Evolutionary conservation across 345 rosid genomes (phyloP).

Genomic region (Schrenkiella parvula): DNA sequence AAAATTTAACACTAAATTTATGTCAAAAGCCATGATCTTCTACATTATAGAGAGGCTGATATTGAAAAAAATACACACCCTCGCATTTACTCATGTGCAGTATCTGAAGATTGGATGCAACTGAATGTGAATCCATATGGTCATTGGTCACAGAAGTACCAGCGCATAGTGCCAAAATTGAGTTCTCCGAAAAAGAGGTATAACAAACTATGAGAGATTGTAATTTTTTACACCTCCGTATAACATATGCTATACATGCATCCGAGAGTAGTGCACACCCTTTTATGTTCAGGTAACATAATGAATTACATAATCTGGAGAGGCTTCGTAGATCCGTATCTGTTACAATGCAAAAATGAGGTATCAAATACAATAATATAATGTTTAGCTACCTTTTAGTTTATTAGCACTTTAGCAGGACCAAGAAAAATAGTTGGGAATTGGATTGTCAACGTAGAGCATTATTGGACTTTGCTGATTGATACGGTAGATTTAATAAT

Average conservation of each 20-base stretch:
- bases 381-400: neutral
- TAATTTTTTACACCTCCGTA: constrained; percentile 44
- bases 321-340: constrained; percentile 53
- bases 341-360: constrained; percentile 34
- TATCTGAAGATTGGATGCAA: constrained; percentile 53
- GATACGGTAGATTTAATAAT: neutral
- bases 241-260: constrained; percentile 52
- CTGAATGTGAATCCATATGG: constrained; percentile 31
- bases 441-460: neutral
- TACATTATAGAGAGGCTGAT: neutral
- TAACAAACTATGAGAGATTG: constrained; percentile 61
- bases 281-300: constrained; percentile 61
- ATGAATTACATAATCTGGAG: constrained; percentile 41
- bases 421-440: neutral
- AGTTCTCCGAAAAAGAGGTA: constrained; percentile 62
- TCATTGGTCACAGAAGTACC: constrained; percentile 18
- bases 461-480: neutral
- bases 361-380: constrained; percentile 4
- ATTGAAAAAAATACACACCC: constrained; percentile 37
- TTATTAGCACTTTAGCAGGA: neutral
- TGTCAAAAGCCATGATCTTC: neutral
- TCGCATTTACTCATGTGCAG: constrained; percentile 77
- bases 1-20: neutral
- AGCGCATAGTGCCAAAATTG: constrained; percentile 55
- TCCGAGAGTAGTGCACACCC: constrained; percentile 69